phyloP scores from a whole-genome alignment of 371 early-diverging fungal genomes.

The Actinomortierella ambigua region DNA sequence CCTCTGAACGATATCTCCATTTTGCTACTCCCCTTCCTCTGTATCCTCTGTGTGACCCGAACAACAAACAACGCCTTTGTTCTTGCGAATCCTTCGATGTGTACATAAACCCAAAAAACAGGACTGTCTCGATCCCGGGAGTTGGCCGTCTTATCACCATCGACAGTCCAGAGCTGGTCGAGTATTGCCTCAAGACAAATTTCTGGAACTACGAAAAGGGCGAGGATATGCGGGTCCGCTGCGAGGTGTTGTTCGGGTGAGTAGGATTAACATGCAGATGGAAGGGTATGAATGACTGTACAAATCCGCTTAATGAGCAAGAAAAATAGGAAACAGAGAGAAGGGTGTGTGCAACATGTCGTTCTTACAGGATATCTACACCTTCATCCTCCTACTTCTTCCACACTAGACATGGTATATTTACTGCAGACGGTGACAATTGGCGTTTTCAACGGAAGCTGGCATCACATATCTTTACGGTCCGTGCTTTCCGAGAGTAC shows the following conservation, averaged over 20 bases:
- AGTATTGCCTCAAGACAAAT: constrained; percentile 30
- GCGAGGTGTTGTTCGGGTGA: constrained; percentile 9
- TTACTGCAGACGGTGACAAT: constrained; percentile 64
- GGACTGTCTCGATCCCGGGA: too few relatives aligned
- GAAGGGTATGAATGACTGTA: too few relatives aligned
- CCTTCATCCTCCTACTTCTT: too few relatives aligned
- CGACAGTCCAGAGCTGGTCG: constrained; percentile 26
- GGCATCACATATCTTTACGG: constrained; percentile 65
- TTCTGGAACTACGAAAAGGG: constrained; percentile 20
- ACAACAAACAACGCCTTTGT: too few relatives aligned
- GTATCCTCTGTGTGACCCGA: too few relatives aligned
- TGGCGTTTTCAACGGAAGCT: constrained; percentile 69
- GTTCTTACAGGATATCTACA: not conserved
- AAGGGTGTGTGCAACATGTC: not conserved
- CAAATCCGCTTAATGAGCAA: too few relatives aligned
- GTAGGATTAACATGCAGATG: too few relatives aligned
- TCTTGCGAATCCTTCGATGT: too few relatives aligned
- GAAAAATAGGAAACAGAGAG: too few relatives aligned
- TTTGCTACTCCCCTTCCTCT: too few relatives aligned
- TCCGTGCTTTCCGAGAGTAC: constrained; percentile 67
- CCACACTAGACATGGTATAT: constrained; percentile 61
- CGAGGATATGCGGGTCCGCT: constrained; percentile 1
- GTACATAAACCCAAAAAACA: too few relatives aligned
- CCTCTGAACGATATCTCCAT: too few relatives aligned
- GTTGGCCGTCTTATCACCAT: constrained; percentile 28